Percentiles rank a stretch among this genome's conserved stretches.
Conservation (phyloP, 805 yeast species). For the Ogataea ramenticola region DNA sequence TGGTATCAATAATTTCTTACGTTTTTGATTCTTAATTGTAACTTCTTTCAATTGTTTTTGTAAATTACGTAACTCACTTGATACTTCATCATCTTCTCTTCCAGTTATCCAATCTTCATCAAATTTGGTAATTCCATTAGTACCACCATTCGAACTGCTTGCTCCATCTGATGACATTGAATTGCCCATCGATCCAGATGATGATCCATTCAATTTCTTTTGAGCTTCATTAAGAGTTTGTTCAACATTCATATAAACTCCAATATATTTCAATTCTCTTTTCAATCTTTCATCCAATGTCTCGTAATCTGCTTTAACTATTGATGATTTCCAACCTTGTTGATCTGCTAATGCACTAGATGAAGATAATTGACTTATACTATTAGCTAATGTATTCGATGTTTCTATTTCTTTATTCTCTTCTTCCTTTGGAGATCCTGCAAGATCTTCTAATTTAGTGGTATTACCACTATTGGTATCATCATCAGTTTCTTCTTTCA, state of each 20-base stretch:
- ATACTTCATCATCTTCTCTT: slow-evolving; percentile 90
- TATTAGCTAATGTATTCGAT: slow-evolving; percentile 7
- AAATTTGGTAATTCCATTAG: slow-evolving; percentile 11
- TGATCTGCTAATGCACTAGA: slow-evolving; percentile 29
- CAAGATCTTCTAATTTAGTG: slow-evolving; percentile 14
- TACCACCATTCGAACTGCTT: too few relatives aligned
- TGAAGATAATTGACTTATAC: slow-evolving; percentile 7
- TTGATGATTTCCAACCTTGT: slow-evolving; percentile 40
- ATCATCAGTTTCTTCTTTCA: slow-evolving; percentile 34
- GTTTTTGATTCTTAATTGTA: slow-evolving; percentile 53
- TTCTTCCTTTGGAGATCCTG: slow-evolving; percentile 12
- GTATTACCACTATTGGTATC: slow-evolving; percentile 12
- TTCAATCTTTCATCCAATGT: slow-evolving; percentile 82
- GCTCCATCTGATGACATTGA: background rate
- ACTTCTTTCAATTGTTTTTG: slow-evolving; percentile 63
- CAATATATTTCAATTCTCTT: slow-evolving; percentile 83
- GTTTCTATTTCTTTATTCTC: slow-evolving; percentile 6
- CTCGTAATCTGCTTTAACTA: slow-evolving; percentile 55
- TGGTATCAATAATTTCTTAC: slow-evolving; percentile 63
- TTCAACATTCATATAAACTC: slow-evolving; percentile 67
- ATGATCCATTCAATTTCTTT: background rate
- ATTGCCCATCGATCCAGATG: slow-evolving; percentile 11
- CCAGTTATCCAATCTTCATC: slow-evolving; percentile 68
- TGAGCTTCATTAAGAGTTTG: slow-evolving; percentile 26
- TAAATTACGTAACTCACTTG: slow-evolving; percentile 69